A percentile compares a stretch with the other conserved stretches of the same genome.
Conservation (phyloP, 345 rosid genomes). For the Arabidopsis arenosa region DNA sequence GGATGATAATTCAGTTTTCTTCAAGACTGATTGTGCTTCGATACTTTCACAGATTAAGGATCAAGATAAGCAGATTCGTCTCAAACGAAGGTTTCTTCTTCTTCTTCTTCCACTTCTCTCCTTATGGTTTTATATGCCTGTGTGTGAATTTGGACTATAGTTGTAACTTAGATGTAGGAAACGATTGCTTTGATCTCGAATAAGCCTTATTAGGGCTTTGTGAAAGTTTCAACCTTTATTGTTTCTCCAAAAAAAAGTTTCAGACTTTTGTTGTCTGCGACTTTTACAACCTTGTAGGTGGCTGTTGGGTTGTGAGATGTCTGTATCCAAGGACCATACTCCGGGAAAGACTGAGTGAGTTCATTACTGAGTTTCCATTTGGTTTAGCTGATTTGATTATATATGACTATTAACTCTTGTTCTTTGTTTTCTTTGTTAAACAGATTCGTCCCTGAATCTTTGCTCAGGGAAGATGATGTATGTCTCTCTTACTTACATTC, state of each 20-base stretch:
- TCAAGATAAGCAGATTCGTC: slow-evolving; percentile 54
- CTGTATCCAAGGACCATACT: slow-evolving; percentile 46
- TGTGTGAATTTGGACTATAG: neutral
- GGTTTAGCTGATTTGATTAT: slow-evolving; percentile 3
- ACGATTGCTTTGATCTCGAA: neutral
- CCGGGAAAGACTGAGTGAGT: slow-evolving; percentile 54
- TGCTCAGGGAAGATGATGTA: slow-evolving; percentile 90
- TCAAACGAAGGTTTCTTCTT: slow-evolving; percentile 63
- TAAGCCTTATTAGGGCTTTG: neutral
- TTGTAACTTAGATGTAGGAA: neutral
- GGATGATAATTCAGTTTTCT: slow-evolving; percentile 35
- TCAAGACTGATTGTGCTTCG: slow-evolving; percentile 47
- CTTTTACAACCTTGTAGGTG: slow-evolving; percentile 54
- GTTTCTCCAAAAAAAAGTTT: neutral
- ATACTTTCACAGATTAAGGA: slow-evolving; percentile 56
- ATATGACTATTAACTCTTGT: slow-evolving; percentile 5
- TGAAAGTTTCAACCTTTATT: neutral
- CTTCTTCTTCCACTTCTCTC: neutral
- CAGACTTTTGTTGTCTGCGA: neutral
- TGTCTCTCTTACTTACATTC: slow-evolving; percentile 42
- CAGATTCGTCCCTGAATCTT: slow-evolving; percentile 72
- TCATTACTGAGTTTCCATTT: slow-evolving; percentile 9
- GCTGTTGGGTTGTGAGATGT: slow-evolving; percentile 64
- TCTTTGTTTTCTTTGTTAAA: slow-evolving; percentile 22
- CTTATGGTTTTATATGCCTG: neutral